These are phyloP conservation scores for Gliomastix tumulicola DNA, from an alignment of 2,329 filamentous ascomycete species.

Conservation along the genomic window DNA sequence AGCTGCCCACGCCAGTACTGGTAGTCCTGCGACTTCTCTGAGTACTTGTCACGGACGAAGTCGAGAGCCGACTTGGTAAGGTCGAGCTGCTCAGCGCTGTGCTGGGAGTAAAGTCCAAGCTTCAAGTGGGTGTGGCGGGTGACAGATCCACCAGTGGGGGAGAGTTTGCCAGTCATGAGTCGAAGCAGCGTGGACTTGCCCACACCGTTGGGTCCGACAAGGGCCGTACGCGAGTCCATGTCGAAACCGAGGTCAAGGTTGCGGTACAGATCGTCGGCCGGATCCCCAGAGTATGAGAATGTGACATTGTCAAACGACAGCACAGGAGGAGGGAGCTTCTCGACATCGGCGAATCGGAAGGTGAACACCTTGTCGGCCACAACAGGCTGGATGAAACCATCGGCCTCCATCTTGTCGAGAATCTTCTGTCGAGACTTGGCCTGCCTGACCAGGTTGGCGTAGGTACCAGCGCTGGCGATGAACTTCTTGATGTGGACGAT, in stretches of 20 bases:
- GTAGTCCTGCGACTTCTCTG: conserved; percentile 85
- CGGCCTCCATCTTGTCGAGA: conserved; percentile 99
- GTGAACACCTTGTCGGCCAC: conserved; percentile 81
- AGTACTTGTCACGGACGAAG: conserved; percentile 95
- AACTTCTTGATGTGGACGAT: conserved; percentile 99
- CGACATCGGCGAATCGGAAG: conserved; percentile 97
- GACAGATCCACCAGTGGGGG: conserved; percentile 73
- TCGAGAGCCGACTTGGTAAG: conserved; percentile 96
- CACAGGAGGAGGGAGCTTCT: conserved; percentile 97
- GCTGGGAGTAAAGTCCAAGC: conserved; percentile 95
- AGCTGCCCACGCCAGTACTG: conserved; percentile 99
- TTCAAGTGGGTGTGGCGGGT: conserved; percentile 96
- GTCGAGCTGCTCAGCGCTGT: conserved; percentile 97
- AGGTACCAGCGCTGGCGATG: conserved; percentile 98
- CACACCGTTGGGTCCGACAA: conserved; percentile 98
- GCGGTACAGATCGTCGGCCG: conserved; percentile 89
- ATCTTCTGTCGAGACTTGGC: conserved; percentile 99
- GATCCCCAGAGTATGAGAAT: conserved; percentile 91
- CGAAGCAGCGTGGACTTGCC: conserved; percentile 95
- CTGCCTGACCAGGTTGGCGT: conserved; percentile 97
- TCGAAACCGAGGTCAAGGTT: conserved; percentile 97
- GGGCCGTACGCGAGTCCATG: conserved; percentile 96
- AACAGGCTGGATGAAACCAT: conserved; percentile 95
- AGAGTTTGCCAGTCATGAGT: conserved; percentile 94
- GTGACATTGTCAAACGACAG: conserved; percentile 95